Evolutionary conservation across 2,329 filamentous ascomycete species (phyloP), one percentile per base, ranked within the genome.

Genomic region (Nemania sp.): DNA sequence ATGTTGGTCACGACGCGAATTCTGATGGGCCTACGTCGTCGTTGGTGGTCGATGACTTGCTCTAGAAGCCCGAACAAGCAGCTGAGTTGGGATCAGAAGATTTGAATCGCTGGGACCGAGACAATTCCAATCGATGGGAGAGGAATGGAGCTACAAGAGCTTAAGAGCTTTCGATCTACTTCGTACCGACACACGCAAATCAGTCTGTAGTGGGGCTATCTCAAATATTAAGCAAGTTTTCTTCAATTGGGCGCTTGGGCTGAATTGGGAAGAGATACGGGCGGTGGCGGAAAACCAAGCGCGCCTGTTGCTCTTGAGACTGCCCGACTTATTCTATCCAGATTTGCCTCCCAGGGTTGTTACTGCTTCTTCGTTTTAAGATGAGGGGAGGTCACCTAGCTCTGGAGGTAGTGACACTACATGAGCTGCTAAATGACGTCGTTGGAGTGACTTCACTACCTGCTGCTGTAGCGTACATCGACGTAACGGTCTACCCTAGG

Each of bases 391-490:
- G 43, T 48, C 7, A 29, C 25, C 25, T 29, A 65, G 63, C 60
- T 65, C 46, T n/a, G n/a, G n/a, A n/a, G n/a, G n/a, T n/a, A n/a
- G n/a, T n/a, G n/a, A n/a, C n/a, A n/a, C n/a, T 35, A 29, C 47
- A 46, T 21, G 29, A 54, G 40, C 62, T 66, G 65, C 59, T 61
- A 21, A 61, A 73, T 73, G 71, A 73, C 71, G 71, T 73, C 66
- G 70, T 69, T 62, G 68, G 67, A 67, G 25, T 7, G 25, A 29
- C 25, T 29, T n/a, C n/a, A n/a, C 25, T 29, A 29, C 7, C 25
- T 29, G n/a, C n/a, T n/a, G n/a, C n/a, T n/a, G n/a, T n/a, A 4
- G 25, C 25, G 25, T 7, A 29, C 25, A 29, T 29, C 4, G 4
- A 29, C 3, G 4, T 29, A 29, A 29, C 4, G 3, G 7, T 29